Conservation (phyloP, 192 early-diverging fungal species). For the Coemansia sp. region DNA sequence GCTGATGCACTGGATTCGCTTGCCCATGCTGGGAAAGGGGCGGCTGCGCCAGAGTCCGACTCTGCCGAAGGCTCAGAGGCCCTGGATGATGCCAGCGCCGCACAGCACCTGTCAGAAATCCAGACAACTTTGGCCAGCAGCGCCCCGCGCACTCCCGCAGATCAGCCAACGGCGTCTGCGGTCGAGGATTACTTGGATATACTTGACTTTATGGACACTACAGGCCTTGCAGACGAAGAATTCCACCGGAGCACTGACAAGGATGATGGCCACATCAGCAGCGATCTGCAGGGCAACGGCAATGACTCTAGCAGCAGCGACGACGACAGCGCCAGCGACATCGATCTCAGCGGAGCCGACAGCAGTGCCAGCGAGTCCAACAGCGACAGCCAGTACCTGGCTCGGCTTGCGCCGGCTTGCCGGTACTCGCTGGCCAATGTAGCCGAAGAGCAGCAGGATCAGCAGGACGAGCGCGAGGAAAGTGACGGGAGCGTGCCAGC, state of each 20-base stretch:
- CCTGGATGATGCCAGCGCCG: too few species aligned
- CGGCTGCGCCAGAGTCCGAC: background rate
- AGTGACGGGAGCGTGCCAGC: background rate
- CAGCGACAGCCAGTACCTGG: constrained; percentile 31
- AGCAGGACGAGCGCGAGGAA: background rate
- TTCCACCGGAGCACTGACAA: background rate
- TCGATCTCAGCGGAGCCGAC: constrained; percentile 19
- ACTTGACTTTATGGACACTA: constrained; percentile 30
- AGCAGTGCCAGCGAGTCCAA: constrained; percentile 24
- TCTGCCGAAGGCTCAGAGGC: too few species aligned
- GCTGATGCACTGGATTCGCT: background rate
- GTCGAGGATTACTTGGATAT: constrained; percentile 43
- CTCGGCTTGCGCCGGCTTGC: constrained; percentile 13
- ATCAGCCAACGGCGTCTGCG: constrained; percentile 1
- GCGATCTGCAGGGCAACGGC: constrained; percentile 34
- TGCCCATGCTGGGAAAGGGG: background rate
- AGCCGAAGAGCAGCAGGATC: background rate
- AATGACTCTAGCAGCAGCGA: constrained; percentile 9
- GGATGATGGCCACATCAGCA: constrained; percentile 46
- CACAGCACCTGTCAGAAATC: background rate
- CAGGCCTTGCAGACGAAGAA: background rate
- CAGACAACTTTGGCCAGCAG: background rate
- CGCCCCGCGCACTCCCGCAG: too few species aligned
- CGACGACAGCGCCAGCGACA: too few species aligned
- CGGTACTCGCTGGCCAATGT: constrained; percentile 15